Percentiles rank a stretch among this genome's conserved stretches.
Evolutionary conservation across 306 rosid species (phyloP).

Genomic region (Myrica gale): DNA sequence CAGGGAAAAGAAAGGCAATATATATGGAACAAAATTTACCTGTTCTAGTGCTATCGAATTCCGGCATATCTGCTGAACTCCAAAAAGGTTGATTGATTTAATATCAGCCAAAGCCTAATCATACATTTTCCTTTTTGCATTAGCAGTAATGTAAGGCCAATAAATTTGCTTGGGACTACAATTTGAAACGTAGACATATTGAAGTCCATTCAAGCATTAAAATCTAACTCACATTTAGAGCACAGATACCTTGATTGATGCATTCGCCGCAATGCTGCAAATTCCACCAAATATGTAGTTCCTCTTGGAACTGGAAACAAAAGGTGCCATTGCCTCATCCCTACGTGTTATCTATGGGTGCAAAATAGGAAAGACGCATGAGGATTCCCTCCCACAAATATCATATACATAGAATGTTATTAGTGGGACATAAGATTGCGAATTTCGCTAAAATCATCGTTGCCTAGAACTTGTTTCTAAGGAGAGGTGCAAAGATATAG

Average conservation of each 20-base stretch:
- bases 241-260: conserved; percentile 61
- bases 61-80: conserved; percentile 98
- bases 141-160: conserved; percentile 28
- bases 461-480: background rate
- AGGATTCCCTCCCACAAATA: conserved; percentile 24
- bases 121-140: conserved; percentile 28
- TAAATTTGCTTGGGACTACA: conserved; percentile 19
- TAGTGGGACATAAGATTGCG: background rate
- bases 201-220: conserved; percentile 1
- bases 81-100: conserved; percentile 89
- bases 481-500: background rate
- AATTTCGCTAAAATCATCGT: background rate
- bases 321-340: conserved; percentile 98
- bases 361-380: conserved; percentile 31
- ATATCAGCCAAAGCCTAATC: conserved; percentile 86
- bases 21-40: conserved; percentile 42
- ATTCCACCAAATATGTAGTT: conserved; percentile 97
- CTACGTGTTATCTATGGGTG: conserved; percentile 79
- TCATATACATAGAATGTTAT: background rate
- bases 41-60: conserved; percentile 95
- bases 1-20: conserved; percentile 8
- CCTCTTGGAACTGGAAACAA: conserved; percentile 68
- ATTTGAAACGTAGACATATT: conserved; percentile 15
- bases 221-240: background rate
- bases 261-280: conserved; percentile 79